Evolutionary conservation across 495 filamentous ascomycete species (phyloP).

Genomic region (Talaromyces thailandensis): DNA sequence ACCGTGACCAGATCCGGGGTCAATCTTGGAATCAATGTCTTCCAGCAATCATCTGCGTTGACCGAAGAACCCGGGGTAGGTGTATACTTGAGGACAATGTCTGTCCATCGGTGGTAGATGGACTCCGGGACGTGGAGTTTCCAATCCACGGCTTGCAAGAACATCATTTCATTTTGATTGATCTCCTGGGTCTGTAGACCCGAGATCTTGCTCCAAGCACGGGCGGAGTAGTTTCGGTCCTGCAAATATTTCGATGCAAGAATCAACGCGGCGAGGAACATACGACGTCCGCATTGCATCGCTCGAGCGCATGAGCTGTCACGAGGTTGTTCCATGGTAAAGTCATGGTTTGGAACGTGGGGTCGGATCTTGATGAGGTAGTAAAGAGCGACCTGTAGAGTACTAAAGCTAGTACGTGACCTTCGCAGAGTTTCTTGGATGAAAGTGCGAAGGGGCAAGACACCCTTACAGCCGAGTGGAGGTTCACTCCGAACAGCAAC

Average conservation of each 20-base stretch:
- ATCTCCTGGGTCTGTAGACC: conserved; percentile 85
- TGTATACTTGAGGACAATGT: conserved; percentile 80
- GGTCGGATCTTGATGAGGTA: conserved; percentile 91
- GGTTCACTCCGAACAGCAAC: conserved; percentile 38
- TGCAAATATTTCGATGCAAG: conserved; percentile 95
- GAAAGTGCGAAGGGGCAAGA: conserved; percentile 86
- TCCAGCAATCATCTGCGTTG: conserved; percentile 47
- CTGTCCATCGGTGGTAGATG: conserved; percentile 83
- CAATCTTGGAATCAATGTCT: conserved; percentile 63
- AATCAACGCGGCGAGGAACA: conserved; percentile 92
- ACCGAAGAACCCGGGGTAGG: conserved; percentile 37
- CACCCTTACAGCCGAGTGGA: conserved; percentile 46
- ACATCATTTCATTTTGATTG: conserved; percentile 93
- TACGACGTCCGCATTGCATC: conserved; percentile 91
- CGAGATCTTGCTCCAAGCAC: conserved; percentile 98
- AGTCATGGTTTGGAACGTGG: conserved; percentile 73
- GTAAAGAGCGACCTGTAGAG: conserved; percentile 91
- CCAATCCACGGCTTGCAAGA: conserved; percentile 85
- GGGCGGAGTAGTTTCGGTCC: conserved; percentile 93
- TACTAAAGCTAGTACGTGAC: conserved; percentile 94
- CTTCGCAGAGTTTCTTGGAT: conserved; percentile 94
- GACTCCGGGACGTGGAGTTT: conserved; percentile 85
- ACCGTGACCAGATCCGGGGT: conserved; percentile 53
- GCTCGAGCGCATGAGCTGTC: conserved; percentile 66
- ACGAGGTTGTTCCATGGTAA: conserved; percentile 79